These are phyloP conservation scores for Tolypocladium inflatum DNA, from an alignment of 2,329 filamentous ascomycete species.

Conservation along the genomic window DNA sequence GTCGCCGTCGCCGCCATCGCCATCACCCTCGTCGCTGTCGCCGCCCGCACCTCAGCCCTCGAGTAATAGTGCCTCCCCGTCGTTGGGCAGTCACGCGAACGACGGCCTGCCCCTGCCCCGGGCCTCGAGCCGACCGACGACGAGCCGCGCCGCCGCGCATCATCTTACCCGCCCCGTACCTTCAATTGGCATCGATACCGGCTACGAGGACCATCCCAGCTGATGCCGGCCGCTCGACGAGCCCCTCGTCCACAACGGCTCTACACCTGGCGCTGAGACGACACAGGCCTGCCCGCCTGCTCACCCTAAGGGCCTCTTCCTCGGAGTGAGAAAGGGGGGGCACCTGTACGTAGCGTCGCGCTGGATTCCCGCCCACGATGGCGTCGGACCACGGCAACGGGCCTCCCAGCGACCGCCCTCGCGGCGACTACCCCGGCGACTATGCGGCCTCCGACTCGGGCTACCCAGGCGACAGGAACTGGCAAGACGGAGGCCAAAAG, in stretches of 20 bases:
- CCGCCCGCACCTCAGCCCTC: constrained; percentile 3
- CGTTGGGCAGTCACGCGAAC: not conserved
- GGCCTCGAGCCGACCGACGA: constrained; percentile 8
- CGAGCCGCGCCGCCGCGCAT: constrained; percentile 9
- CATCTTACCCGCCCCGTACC: constrained; percentile 4
- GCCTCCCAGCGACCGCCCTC: constrained; percentile 27
- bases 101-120: not conserved
- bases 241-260: constrained; percentile 21
- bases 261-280: constrained; percentile 21
- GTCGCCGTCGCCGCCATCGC: not conserved
- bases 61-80: not conserved
- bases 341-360: constrained; percentile 7
- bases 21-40: not conserved
- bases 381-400: constrained; percentile 37
- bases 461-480: constrained; percentile 21
- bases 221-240: constrained; percentile 27
- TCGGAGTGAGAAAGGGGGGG: constrained; percentile 7
- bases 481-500: constrained; percentile 25
- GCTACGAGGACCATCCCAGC: constrained; percentile 11
- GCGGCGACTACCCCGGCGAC: constrained; percentile 19
- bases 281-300: constrained; percentile 2
- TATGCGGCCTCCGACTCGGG: constrained; percentile 18
- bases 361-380: constrained; percentile 24
- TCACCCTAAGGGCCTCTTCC: not conserved
- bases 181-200: constrained; percentile 19